These are phyloP conservation scores for Tetrahymena borealis DNA, from an alignment of 73 alveolate genomes.

Conservation along the genomic window DNA sequence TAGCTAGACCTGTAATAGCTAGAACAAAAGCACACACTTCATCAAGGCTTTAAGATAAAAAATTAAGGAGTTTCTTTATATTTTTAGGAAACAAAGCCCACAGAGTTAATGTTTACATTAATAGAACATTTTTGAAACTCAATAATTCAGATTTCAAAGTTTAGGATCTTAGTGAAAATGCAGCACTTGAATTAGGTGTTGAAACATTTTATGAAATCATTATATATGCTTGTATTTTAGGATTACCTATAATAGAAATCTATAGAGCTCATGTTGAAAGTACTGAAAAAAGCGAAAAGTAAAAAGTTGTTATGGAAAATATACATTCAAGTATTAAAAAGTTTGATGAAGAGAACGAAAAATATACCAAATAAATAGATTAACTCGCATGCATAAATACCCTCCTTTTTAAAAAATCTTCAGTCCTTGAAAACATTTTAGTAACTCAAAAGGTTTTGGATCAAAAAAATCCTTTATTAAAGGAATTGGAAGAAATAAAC, in stretches of 20 bases:
- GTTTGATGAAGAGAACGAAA: neutral
- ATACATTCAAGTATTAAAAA: neutral
- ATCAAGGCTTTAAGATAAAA: slow-evolving; percentile 1
- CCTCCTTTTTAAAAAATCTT: neutral
- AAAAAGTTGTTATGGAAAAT: neutral
- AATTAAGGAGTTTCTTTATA: slow-evolving; percentile 6
- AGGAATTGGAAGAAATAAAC: neutral
- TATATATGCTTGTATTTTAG: slow-evolving; percentile 12
- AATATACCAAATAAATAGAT: neutral
- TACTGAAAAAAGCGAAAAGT: slow-evolving; percentile 13
- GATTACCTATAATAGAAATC: slow-evolving; percentile 20
- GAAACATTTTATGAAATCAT: slow-evolving; percentile 36
- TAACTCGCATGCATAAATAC: neutral
- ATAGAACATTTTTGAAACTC: slow-evolving; percentile 15
- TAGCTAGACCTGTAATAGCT: slow-evolving; percentile 40
- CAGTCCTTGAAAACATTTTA: neutral
- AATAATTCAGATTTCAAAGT: slow-evolving; percentile 30
- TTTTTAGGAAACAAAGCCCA: slow-evolving; percentile 23
- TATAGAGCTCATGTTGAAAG: slow-evolving; percentile 12
- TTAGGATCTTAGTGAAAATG: slow-evolving; percentile 31
- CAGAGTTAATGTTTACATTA: slow-evolving; percentile 16
- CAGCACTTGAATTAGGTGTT: slow-evolving; percentile 40
- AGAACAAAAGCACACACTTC: slow-evolving; percentile 29
- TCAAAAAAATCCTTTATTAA: neutral
- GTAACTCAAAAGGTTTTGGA: neutral